Conservation (phyloP, 139 green algal species). For the Trebouxia sp. region DNA sequence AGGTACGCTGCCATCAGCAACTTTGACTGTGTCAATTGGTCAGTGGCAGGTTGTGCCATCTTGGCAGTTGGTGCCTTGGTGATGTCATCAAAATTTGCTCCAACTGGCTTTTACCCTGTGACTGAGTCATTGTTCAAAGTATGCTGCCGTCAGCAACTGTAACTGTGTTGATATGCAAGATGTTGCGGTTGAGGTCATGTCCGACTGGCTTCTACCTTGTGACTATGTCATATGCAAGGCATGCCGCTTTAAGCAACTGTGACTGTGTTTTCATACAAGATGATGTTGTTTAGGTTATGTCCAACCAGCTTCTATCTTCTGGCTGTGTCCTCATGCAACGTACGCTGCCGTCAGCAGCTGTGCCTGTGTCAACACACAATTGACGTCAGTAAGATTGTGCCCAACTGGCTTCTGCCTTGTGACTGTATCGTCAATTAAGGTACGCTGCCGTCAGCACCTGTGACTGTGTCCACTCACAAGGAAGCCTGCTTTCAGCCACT, state of each 20-base stretch:
- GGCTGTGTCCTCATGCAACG: slow-evolving; percentile 22
- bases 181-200: too few species aligned
- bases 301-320: slow-evolving; percentile 23
- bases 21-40: too few species aligned
- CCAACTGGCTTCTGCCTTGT: slow-evolving; percentile 29
- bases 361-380: too few species aligned
- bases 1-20: neutral
- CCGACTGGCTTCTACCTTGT: too few species aligned
- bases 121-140: slow-evolving; percentile 25
- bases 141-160: neutral
- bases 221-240: too few species aligned
- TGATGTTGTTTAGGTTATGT: slow-evolving; percentile 10
- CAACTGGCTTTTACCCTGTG: slow-evolving; percentile 28
- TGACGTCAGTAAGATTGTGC: slow-evolving; percentile 6
- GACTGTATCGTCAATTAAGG: slow-evolving; percentile 21
- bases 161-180: too few species aligned
- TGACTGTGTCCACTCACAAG: too few species aligned
- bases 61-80: slow-evolving; percentile 24
- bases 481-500: too few species aligned
- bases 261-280: too few species aligned
- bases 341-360: neutral
- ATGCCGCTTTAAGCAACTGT: too few species aligned
- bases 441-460: neutral
- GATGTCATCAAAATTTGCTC: slow-evolving; percentile 24
- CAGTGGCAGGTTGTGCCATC: slow-evolving; percentile 14